Base-by-base conservation (phyloP, 768 basidiomycete species). In the Crassisporium funariophilum region DNA sequence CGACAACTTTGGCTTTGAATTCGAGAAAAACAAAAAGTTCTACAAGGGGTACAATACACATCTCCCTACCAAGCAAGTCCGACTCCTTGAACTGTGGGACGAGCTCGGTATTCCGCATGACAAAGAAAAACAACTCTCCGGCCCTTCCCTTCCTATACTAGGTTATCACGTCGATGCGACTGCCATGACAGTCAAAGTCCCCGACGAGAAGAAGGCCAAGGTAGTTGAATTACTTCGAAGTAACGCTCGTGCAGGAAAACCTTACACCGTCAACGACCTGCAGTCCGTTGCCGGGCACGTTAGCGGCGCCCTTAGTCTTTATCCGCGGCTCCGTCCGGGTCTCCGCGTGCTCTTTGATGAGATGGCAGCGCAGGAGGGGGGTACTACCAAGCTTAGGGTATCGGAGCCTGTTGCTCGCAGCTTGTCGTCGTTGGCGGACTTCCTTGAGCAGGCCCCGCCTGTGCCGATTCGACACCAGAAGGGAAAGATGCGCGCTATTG, bases 71-170 rank as follows among this genome's bases (percentile, higher is more conserved):
- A 55, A 59, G 7, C 75, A 77, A 53, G 59, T 46, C 2, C 17
- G 31, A 2, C 60, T 76, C 1, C 66, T 78, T 0, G 29, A 25
- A 2, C 62, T 77, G 1, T 76, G 69, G 65, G 75, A 77, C 52
- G 35, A 59, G 1, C 52, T 76, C 12, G 63, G 69, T 0, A 57
- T 75, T 9, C 72, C 71, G 0, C 72, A 76, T 52, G 62, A 71
- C 11, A 45, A 57, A 10, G 24, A 40, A 3, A 78, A 77, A 46
- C 77, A 78, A 49, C 7, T 71, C 0, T 67, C 15, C n/a, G 72
- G 70, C 0, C 5, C 29, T 0, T 5, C 24, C 0, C 62, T 77
- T 11, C 53, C 55, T 2, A 65, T 76, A 49, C 68, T 76, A 46
- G 71, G 76, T 16, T 70, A 72, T 44, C 20, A 59, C 0, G 68